Percentiles rank a stretch among this genome's conserved stretches.
These are phyloP conservation scores for Exutisphaerella laricina DNA, from an alignment of 2,329 filamentous ascomycete genomes.

Conservation along the genomic window DNA sequence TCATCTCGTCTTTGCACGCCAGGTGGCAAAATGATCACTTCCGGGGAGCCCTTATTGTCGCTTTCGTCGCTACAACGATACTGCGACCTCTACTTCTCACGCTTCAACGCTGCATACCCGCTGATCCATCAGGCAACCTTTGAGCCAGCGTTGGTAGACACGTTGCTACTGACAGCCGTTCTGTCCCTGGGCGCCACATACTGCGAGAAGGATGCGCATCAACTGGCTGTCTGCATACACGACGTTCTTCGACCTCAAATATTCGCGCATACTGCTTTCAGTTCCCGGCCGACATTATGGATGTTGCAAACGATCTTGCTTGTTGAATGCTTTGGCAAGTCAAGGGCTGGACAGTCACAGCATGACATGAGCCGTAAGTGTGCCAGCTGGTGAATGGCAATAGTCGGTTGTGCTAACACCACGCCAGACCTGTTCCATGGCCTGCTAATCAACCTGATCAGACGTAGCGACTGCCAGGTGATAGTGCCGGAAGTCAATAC, in stretches of 20 bases:
- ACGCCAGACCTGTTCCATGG: slow-evolving; percentile 55
- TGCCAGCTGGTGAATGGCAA: too few species aligned
- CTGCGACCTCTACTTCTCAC: slow-evolving; percentile 54
- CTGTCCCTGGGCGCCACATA: slow-evolving; percentile 59
- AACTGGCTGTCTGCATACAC: slow-evolving; percentile 57
- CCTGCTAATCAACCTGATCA: slow-evolving; percentile 50
- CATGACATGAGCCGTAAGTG: slow-evolving; percentile 61
- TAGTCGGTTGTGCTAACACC: too few species aligned
- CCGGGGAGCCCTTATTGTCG: slow-evolving; percentile 49
- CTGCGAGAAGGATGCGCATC: slow-evolving; percentile 53
- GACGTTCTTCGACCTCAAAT: slow-evolving; percentile 55
- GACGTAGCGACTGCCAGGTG: slow-evolving; percentile 48
- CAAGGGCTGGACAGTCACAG: slow-evolving; percentile 56
- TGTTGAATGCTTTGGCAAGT: slow-evolving; percentile 61
- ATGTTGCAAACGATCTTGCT: slow-evolving; percentile 56
- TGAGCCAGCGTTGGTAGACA: slow-evolving; percentile 45
- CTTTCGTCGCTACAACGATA: slow-evolving; percentile 50
- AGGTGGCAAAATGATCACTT: slow-evolving; percentile 43
- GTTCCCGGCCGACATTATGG: slow-evolving; percentile 55
- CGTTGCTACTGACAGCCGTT: slow-evolving; percentile 51
- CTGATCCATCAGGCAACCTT: slow-evolving; percentile 56
- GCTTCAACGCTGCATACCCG: slow-evolving; percentile 57
- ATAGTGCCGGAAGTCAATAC: slow-evolving; percentile 35
- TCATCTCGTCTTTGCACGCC: slow-evolving; percentile 45
- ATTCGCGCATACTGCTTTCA: slow-evolving; percentile 54